phyloP scores from a whole-genome alignment of 2,329 filamentous ascomycete genomes.

The Beauveria scarabaeidicola region DNA sequence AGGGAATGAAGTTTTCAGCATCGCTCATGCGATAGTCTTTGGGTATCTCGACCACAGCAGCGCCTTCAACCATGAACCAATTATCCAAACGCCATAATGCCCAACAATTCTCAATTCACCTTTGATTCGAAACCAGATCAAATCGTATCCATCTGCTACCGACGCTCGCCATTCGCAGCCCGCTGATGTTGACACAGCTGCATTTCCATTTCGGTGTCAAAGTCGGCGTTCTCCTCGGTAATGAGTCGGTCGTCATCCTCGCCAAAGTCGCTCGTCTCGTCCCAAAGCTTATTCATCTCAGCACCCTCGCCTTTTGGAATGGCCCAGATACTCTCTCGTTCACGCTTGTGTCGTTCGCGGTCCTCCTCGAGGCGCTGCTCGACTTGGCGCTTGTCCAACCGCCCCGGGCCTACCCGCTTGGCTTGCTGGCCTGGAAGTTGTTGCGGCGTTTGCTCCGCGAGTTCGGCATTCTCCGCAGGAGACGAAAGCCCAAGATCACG shows the following conservation, averaged over 20 bases:
- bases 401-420: slow-evolving; percentile 26
- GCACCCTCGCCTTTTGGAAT: slow-evolving; percentile 53
- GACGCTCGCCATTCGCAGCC: slow-evolving; percentile 23
- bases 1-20: not conserved
- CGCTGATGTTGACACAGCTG: slow-evolving; percentile 32
- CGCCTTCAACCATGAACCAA: slow-evolving; percentile 6
- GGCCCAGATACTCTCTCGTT: slow-evolving; percentile 90
- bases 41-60: slow-evolving; percentile 8
- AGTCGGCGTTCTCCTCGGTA: slow-evolving; percentile 59
- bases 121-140: not conserved
- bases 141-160: slow-evolving; percentile 11
- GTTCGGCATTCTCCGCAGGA: slow-evolving; percentile 35
- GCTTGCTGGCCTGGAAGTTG: slow-evolving; percentile 31
- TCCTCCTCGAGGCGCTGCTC: slow-evolving; percentile 97
- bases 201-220: slow-evolving; percentile 33
- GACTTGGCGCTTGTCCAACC: slow-evolving; percentile 76
- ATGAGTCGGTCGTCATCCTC: slow-evolving; percentile 77
- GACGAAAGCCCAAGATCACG: slow-evolving; percentile 47
- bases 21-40: not conserved
- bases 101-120: not conserved
- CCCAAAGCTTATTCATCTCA: slow-evolving; percentile 77
- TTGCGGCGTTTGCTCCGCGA: slow-evolving; percentile 33
- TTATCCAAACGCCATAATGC: slow-evolving; percentile 23
- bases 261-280: slow-evolving; percentile 76
- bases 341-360: slow-evolving; percentile 83